These are phyloP conservation scores for Malus fusca DNA, from an alignment of 306 rosid genomes.

Conservation along the genomic window DNA sequence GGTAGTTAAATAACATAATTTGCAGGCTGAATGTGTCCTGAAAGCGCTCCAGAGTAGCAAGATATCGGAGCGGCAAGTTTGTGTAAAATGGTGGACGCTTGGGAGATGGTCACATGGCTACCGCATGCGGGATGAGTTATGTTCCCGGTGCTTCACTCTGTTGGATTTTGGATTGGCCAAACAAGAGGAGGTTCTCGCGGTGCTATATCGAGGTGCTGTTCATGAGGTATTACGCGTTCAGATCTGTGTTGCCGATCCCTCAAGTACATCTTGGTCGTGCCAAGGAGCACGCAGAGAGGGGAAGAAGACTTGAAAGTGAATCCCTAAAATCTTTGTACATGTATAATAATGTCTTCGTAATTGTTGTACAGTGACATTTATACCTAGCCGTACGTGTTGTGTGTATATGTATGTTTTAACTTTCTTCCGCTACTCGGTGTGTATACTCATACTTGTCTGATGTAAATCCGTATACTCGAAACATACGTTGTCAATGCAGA, in stretches of 20 bases:
- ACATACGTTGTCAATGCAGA: too few species aligned
- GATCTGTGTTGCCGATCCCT: slow-evolving; percentile 37
- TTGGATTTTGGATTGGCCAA: slow-evolving; percentile 31
- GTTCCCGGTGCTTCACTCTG: slow-evolving; percentile 42
- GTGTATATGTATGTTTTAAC: background rate
- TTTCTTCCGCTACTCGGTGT: background rate
- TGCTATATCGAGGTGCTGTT: slow-evolving; percentile 72
- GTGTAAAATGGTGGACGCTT: slow-evolving; percentile 84
- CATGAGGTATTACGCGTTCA: slow-evolving; percentile 74
- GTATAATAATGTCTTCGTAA: too few species aligned
- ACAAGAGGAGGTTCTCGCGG: slow-evolving; percentile 47
- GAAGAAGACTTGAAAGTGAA: background rate
- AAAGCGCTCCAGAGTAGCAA: slow-evolving; percentile 37
- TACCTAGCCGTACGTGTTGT: background rate
- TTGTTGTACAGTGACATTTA: background rate
- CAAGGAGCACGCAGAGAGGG: slow-evolving; percentile 1
- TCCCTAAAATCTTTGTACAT: too few species aligned
- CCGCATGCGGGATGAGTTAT: slow-evolving; percentile 65
- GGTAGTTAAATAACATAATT: background rate
- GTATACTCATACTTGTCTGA: background rate
- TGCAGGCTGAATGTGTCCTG: slow-evolving; percentile 41
- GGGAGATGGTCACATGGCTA: slow-evolving; percentile 82
- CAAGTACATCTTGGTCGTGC: slow-evolving; percentile 21
- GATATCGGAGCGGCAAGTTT: slow-evolving; percentile 46
- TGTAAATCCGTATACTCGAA: background rate